Percentiles rank a stretch among this genome's conserved stretches.
Conservation (phyloP, 768 basidiomycete genomes). For the Collybia sordida region DNA sequence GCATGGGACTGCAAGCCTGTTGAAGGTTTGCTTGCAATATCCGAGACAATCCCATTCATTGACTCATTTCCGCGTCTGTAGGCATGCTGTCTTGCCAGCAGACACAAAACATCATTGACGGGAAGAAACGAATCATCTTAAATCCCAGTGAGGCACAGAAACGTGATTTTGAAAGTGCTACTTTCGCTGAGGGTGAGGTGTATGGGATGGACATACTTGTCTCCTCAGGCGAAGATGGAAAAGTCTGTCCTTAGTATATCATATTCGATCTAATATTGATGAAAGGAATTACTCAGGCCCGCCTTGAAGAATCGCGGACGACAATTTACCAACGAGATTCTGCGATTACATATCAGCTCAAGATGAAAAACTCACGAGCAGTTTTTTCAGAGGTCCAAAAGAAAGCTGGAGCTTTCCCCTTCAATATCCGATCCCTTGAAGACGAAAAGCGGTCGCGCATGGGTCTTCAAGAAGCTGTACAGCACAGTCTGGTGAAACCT, state of each 20-base stretch:
- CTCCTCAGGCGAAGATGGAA: conserved; percentile 87
- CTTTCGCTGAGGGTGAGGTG: conserved; percentile 91
- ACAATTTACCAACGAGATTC: conserved; percentile 91
- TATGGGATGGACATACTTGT: conserved; percentile 93
- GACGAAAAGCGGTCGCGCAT: conserved; percentile 96
- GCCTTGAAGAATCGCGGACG: conserved; percentile 85
- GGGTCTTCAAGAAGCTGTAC: conserved; percentile 94
- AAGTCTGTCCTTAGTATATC: conserved; percentile 48
- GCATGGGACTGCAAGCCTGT: conserved; percentile 89
- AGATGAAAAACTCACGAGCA: conserved; percentile 96
- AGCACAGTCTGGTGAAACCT: conserved; percentile 90
- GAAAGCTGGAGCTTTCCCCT: conserved; percentile 97
- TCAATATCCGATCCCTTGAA: conserved; percentile 91
- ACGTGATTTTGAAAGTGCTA: conserved; percentile 79
- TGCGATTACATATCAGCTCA: conserved; percentile 88
- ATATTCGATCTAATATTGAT: background rate
- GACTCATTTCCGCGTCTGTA: conserved; percentile 24
- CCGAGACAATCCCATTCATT: background rate
- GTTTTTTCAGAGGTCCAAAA: conserved; percentile 97
- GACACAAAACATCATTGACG: conserved; percentile 91
- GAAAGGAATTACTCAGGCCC: conserved; percentile 54
- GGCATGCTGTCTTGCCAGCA: conserved; percentile 97
- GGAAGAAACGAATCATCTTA: conserved; percentile 92
- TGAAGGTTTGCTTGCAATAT: conserved; percentile 60
- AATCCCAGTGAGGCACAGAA: conserved; percentile 86